phyloP scores from a whole-genome alignment of 139 green algal genomes.

The Parachlorella kessleri region DNA sequence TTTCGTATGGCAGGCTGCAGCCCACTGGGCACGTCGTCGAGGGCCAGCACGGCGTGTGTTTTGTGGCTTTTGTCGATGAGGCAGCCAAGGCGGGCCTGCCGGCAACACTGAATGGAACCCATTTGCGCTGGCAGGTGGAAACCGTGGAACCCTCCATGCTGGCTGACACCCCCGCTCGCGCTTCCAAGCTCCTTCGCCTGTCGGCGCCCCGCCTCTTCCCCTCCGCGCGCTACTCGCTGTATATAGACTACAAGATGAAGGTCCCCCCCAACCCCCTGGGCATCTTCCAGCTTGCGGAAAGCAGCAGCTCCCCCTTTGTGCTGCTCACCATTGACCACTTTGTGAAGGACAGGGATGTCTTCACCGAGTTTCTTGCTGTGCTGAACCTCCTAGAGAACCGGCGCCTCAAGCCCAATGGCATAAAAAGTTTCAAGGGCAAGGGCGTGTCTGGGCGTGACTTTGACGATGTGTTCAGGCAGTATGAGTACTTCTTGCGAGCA shows the following conservation, averaged over 20 bases:
- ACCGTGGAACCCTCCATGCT: background rate
- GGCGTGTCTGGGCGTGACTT: conserved; percentile 9
- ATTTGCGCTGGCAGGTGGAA: background rate
- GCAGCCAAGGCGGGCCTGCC: background rate
- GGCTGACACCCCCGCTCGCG: background rate
- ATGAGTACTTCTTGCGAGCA: background rate
- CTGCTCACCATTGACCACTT: background rate
- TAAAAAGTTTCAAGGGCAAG: background rate
- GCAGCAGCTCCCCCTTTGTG: background rate
- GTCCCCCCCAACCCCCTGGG: background rate
- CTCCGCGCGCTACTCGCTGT: background rate
- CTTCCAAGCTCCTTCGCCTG: background rate
- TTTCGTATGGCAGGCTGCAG: background rate
- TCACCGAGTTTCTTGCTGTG: background rate
- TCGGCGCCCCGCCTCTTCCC: conserved; percentile 4
- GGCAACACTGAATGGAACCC: background rate
- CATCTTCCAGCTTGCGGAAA: background rate
- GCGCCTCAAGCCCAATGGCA: background rate
- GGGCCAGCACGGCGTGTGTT: background rate
- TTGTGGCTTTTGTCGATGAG: conserved; percentile 9
- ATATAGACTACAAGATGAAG: background rate
- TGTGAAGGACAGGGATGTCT: background rate
- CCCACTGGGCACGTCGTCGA: background rate
- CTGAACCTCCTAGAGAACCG: background rate
- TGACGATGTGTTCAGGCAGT: conserved; percentile 7